A percentile compares a stretch with the other conserved stretches of the same genome.
Conservation (phyloP, 352 stramenopile species). For the Hyaloperonospora brassicae region DNA sequence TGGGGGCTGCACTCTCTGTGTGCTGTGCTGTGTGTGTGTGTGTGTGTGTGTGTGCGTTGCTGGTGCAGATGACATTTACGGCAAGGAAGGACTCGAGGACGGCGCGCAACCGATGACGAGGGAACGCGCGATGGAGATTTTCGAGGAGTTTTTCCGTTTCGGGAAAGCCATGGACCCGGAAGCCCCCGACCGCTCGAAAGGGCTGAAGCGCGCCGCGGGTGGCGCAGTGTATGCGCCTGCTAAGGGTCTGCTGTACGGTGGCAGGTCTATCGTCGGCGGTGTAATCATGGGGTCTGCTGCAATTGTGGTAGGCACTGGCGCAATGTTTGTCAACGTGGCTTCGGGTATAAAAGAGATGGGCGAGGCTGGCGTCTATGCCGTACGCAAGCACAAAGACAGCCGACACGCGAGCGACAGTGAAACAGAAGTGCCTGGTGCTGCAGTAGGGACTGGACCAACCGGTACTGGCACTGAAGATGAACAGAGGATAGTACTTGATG, state of each 20-base stretch:
- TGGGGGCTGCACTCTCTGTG: too few species aligned
- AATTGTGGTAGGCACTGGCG: slow-evolving; percentile 60
- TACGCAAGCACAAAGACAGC: slow-evolving; percentile 49
- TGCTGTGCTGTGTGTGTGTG: slow-evolving; percentile 5
- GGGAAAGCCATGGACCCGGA: slow-evolving; percentile 80
- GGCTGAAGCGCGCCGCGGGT: slow-evolving; percentile 64
- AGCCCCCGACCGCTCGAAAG: slow-evolving; percentile 66
- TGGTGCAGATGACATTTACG: slow-evolving; percentile 84
- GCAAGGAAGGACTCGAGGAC: slow-evolving; percentile 87
- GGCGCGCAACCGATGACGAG: slow-evolving; percentile 76
- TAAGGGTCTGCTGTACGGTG: slow-evolving; percentile 77
- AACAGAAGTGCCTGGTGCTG: slow-evolving; percentile 21
- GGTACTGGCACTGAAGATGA: slow-evolving; percentile 16
- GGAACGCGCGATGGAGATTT: slow-evolving; percentile 78
- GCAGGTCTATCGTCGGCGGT: slow-evolving; percentile 72
- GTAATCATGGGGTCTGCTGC: slow-evolving; percentile 81
- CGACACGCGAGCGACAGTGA: slow-evolving; percentile 39
- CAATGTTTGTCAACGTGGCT: slow-evolving; percentile 78
- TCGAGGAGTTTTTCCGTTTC: slow-evolving; percentile 82
- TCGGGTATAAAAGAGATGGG: slow-evolving; percentile 85
- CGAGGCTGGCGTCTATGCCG: slow-evolving; percentile 70
- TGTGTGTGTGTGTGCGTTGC: slow-evolving; percentile 1
- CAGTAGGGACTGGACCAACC: slow-evolving; percentile 7
- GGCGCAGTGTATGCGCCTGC: slow-evolving; percentile 74
- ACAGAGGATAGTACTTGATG: slow-evolving; percentile 21